Conservation (phyloP, 2,329 filamentous ascomycete genomes). For the Xylaria sp. region DNA sequence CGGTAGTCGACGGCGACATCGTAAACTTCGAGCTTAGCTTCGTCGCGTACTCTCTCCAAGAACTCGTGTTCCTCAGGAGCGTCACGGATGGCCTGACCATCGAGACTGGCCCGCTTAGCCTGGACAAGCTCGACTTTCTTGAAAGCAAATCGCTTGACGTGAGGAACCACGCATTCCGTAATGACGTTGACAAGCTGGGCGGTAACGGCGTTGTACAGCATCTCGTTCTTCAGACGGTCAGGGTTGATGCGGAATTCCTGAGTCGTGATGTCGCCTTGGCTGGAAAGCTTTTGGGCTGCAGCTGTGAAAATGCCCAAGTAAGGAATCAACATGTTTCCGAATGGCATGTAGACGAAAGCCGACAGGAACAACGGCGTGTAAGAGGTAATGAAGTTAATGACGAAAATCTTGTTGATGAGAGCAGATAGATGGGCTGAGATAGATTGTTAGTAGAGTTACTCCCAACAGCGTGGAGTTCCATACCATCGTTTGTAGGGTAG, state of each 20-base stretch:
- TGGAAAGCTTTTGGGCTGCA: slow-evolving; percentile 68
- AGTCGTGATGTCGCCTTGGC: slow-evolving; percentile 64
- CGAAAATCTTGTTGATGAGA: slow-evolving; percentile 86
- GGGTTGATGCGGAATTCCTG: slow-evolving; percentile 76
- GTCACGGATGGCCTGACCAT: slow-evolving; percentile 54
- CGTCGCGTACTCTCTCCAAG: slow-evolving; percentile 71
- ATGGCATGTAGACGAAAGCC: slow-evolving; percentile 90
- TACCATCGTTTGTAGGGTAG: slow-evolving; percentile 76
- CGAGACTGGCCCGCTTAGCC: slow-evolving; percentile 51
- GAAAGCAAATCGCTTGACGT: slow-evolving; percentile 71
- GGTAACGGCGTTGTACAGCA: slow-evolving; percentile 94
- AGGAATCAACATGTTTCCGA: slow-evolving; percentile 76
- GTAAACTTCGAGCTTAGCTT: slow-evolving; percentile 77
- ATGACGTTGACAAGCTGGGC: slow-evolving; percentile 85
- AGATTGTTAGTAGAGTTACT: slow-evolving; percentile 20
- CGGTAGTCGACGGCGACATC: slow-evolving; percentile 86
- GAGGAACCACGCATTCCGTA: slow-evolving; percentile 80
- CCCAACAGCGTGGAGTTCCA: neutral
- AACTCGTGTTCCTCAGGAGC: slow-evolving; percentile 73
- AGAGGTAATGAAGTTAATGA: slow-evolving; percentile 94
- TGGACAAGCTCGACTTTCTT: slow-evolving; percentile 75
- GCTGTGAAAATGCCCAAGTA: slow-evolving; percentile 77
- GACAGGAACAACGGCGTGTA: slow-evolving; percentile 91
- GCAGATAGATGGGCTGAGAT: slow-evolving; percentile 67
- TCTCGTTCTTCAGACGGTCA: slow-evolving; percentile 75